Evolutionary conservation across 2,329 filamentous ascomycete genomes (phyloP).

Genomic region (Septoria linicola): DNA sequence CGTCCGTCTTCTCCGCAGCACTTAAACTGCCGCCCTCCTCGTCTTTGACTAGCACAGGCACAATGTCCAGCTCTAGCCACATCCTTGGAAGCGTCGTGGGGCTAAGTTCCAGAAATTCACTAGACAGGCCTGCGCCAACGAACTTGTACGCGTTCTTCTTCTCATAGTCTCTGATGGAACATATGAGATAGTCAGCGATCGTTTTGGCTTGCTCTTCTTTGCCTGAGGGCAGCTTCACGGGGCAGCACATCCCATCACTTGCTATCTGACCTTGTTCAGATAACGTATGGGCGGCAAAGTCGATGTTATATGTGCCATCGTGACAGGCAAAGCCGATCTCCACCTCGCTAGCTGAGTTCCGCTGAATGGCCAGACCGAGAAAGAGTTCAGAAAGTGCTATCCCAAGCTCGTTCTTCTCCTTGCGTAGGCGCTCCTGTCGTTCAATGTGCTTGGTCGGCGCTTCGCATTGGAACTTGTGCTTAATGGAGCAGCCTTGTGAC

Average conservation of each 20-base stretch:
- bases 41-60: constrained; percentile 65
- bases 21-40: constrained; percentile 69
- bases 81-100: constrained; percentile 67
- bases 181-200: constrained; percentile 56
- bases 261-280: constrained; percentile 12
- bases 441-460: constrained; percentile 24
- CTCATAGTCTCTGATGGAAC: constrained; percentile 59
- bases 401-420: constrained; percentile 23
- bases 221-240: constrained; percentile 13
- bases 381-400: constrained; percentile 48
- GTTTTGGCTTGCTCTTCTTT: constrained; percentile 12
- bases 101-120: constrained; percentile 58
- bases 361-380: constrained; percentile 60
- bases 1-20: constrained; percentile 62
- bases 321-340: constrained; percentile 68
- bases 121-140: constrained; percentile 69
- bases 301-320: constrained; percentile 71
- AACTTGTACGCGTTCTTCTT: constrained; percentile 70
- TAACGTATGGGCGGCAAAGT: constrained; percentile 66
- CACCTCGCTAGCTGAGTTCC: constrained; percentile 46
- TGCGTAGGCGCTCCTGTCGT: constrained; percentile 18
- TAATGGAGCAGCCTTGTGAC: no score
- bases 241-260: constrained; percentile 7
- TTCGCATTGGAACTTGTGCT: constrained; percentile 21
- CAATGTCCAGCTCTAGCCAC: constrained; percentile 74